Evolutionary conservation across 768 basidiomycete species (phyloP), one percentile per base, ranked within the genome.

Genomic region (Rubroboletus pulcherrimus): DNA sequence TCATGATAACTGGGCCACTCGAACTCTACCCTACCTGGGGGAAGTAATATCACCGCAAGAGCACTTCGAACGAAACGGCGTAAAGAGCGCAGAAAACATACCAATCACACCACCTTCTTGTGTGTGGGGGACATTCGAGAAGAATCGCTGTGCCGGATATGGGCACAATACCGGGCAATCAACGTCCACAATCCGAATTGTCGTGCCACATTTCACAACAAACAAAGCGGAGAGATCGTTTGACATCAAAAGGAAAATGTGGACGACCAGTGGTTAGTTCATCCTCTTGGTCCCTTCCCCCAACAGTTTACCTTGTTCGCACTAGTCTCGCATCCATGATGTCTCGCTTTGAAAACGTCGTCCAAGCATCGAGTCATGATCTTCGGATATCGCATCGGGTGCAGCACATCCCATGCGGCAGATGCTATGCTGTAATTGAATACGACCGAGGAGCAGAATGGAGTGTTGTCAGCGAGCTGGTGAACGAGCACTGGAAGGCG

Each of bases 121-220:
- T 57, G 63, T 26, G 26, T 44, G 57, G 52, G 51, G 52, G 59
- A 58, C 6, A 51, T 59, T 58, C 49, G 54, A 59, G 56, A 67
- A 66, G 66, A 59, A 45, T 38, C 26, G 26, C 49, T 29, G 54
- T 50, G 44, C 62, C 61, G 38, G 35, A 55, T 57, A 63, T 57
- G 54, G 63, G 50, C 44, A 66, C 63, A 63, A 69, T 66, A 29
- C 52, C 34, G 49, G 47, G 53, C 51, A 53, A 43, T 39, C 51
- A 57, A 55, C 35, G 43, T 60, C 66, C 67, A 65, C 58, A 55
- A 54, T 42, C 41, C 45, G 41, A 45, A 53, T 29, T 61, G 53
- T 54, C 49, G 51, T 58, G 45, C 46, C 55, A 68, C 64, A 62
- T 59, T 68, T 66, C 68, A 66, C 68, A 67, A 68, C 64, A 70